Evolutionary conservation across 257 asterid species (phyloP), one percentile per base, ranked within the genome.

Genomic region (Fraxinus pennsylvanica): DNA sequence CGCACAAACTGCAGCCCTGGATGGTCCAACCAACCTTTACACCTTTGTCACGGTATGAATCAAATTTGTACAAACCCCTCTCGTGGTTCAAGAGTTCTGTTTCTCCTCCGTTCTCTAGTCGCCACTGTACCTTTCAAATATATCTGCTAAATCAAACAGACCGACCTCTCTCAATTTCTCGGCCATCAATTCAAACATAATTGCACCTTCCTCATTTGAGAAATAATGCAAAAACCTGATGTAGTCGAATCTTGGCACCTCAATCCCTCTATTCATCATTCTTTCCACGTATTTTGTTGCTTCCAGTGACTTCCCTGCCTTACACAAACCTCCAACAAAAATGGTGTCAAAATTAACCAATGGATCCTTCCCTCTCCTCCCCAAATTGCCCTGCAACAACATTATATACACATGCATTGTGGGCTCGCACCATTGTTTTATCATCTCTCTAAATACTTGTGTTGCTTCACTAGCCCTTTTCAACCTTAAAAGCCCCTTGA

Each of bases 191-290:
- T 86, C 94, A 83, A 95, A 95, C 99, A 95, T 95, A 73, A 77
- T 75, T 8, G 86, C 92, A 12, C 99, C 98, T 82, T 86, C 65
- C 78, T 95, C 97, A 43, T 88, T 93, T 14, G 99, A 95, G 75
- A 85, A 91, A 76, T 81, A 93, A 81, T 92, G 91, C 92, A 94
- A 82, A 36, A 91, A 93, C 88, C 80, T 89, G 76, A 93, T 95
- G 74, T 93, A 93, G 86, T 95, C 97, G 84, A 95, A 95, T 76
- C 97, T 91, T 6, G 96, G 97, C 83, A 93, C 99, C 82, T 89
- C 92, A 72, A 85, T 43, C 22, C 93, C 93, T 57, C 92, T 87
- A 73, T 90, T 78, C 52, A 90, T 8, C 77, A 88, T 84, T 78
- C 99, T 91, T 87, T 93, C 97, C 72, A 90, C 93, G 78, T 91